Base-by-base conservation (phyloP, 192 early-diverging fungal species). In the Coemansia sp. region DNA sequence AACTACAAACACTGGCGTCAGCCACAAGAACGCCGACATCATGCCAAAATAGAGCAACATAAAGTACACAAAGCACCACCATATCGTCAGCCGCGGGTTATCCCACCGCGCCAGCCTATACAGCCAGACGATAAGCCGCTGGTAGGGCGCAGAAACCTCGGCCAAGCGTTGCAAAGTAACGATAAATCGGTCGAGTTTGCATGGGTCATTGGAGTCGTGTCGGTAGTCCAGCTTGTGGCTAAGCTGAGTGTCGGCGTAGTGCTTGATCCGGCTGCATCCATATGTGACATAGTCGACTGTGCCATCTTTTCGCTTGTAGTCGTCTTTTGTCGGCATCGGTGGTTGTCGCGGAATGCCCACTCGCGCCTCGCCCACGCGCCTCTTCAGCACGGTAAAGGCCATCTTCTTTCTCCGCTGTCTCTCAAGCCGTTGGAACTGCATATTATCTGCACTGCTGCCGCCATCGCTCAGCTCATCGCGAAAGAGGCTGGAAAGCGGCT, bases 61-160 rank as follows among this genome's bases (percentile, higher is more conserved):
- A 66, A 84, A 84, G 60, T 84, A 84, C 4, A 63, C 72, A 9
- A 47, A 30, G 60, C 82, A 84, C 82, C 82, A 84, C 77, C 76
- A 84, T 52, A 64, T 3, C 35, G 77, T 70, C 62, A 69, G 50
- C 66, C 53, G 58, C 21, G 82, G 82, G 21, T 64, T 80, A 70
- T 84, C 82, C 82, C 82, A 84, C 33, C 82, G 78, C 19, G 82
- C 82, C 19, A 84, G 71, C 61, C 42, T 61, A 61, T 75, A 75
- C 66, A 84, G 77, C 82, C 82, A 84, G 37, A 84, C 64, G 2
- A 76, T 42, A 32, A 84, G 65, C 28, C 72, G 77, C 75, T 84
- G 82, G 61, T 84, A 84, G 33, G 82, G 82, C 38, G 74, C 82
- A 0, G 82, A 84, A 19, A 76, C 77, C 60, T 76, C 77, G 50